These are phyloP conservation scores for Yarrowia sp. DNA, from an alignment of 805 yeast species.

Conservation along the genomic window DNA sequence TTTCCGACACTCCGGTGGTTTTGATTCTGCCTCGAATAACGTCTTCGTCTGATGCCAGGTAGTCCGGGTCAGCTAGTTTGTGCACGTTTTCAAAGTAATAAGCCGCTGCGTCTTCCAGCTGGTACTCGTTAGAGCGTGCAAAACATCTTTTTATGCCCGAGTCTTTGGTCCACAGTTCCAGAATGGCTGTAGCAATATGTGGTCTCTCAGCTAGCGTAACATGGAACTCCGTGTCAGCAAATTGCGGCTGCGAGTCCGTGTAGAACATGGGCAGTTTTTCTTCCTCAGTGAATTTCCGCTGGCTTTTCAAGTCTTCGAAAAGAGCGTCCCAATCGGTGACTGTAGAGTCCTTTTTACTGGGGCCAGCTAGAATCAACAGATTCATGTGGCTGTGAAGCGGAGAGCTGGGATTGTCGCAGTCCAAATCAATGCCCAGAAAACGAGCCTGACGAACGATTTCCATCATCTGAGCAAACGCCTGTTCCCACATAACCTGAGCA, in stretches of 20 bases:
- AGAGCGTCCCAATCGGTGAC: neutral
- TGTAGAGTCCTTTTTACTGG: neutral
- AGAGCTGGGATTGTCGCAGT: constrained; percentile 49
- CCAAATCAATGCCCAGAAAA: constrained; percentile 57
- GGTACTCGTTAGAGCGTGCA: constrained; percentile 64
- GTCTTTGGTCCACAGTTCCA: constrained; percentile 65
- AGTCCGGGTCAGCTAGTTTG: constrained; percentile 60
- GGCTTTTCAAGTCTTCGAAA: neutral
- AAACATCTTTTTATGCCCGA: constrained; percentile 51
- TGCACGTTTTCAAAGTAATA: constrained; percentile 75
- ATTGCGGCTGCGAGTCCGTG: neutral
- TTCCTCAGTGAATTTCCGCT: neutral
- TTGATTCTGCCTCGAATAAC: constrained; percentile 87
- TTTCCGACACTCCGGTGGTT: constrained; percentile 93
- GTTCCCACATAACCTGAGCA: constrained; percentile 88
- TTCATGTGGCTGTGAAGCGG: neutral
- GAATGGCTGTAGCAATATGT: constrained; percentile 66
- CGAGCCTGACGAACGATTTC: constrained; percentile 72
- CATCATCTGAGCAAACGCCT: constrained; percentile 81
- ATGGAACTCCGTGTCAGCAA: neutral
- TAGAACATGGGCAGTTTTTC: neutral
- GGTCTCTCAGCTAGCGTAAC: neutral
- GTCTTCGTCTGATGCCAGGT: constrained; percentile 74
- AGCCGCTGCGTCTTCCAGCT: constrained; percentile 75
- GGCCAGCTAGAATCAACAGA: neutral